Evolutionary conservation across 257 asterid genomes (phyloP), one percentile per base, ranked within the genome.

Genomic region (Coffea canephora): DNA sequence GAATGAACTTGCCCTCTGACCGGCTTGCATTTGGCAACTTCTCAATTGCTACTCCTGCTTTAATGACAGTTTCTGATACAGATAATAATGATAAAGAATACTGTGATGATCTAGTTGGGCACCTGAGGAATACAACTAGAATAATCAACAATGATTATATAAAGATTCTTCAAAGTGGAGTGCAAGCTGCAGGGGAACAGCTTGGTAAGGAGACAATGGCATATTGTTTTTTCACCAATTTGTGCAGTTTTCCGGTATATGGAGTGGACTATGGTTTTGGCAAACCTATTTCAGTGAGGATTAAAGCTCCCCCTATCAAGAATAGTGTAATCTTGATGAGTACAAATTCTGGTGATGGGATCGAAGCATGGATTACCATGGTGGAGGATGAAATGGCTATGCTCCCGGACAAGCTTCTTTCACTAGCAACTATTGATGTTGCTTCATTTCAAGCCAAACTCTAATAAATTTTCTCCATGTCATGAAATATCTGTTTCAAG

Each of bases 201-300:
- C 10, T 66, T 27, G 1, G 21, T 5, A 83, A 61, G 27, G 61
- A 62, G 2, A 78, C 75, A 3, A 13, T n/a, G 7, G 82, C 62
- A 41, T 21, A 23, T 13, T 79, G 72, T 70, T 57, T 84, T 87
- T 74, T 31, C 31, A 84, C 82, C 74, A 82, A 87, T 8, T 87
- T 83, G 86, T 77, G 79, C 70, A 78, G 85, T 59, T 84, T 87
- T 80, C 87, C 90, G 18, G 36, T 73, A 43, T 85, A 85, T 25
- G 88, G 82, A 54, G 87, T 80, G 71, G 90, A 87, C 46, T 87
- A 73, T 57, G 88, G 90, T 15, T 78, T 88, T 88, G 88, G 88
- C 5, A 74, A 54, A 70, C 90, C 88, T 7, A 43, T 23, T 52
- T 76, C 87, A 85, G 82, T 72, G 1, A 74, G 87, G 70, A 77